Evolutionary conservation across 2,329 filamentous ascomycete species (phyloP).

Genomic region (Penicillium nordicum): DNA sequence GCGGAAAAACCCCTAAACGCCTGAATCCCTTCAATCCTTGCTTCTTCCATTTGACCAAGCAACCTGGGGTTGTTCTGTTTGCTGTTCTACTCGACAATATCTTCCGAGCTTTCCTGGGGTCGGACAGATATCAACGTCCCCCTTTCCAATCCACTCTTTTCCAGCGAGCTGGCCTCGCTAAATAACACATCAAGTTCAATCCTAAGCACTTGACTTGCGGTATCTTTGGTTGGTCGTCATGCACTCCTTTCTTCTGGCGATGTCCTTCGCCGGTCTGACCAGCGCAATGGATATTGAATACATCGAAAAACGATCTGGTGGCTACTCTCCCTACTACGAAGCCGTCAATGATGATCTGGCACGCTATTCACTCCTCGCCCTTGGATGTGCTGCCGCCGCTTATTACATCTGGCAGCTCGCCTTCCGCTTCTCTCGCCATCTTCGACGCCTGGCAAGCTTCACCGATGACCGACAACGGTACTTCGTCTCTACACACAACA

Average conservation of each 20-base stretch:
- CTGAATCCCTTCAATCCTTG: neutral
- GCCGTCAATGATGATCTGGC: constrained; percentile 54
- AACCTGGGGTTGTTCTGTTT: constrained; percentile 12
- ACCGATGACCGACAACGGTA: constrained; percentile 77
- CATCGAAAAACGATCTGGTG: constrained; percentile 24
- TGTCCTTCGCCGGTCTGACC: constrained; percentile 30
- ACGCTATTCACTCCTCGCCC: constrained; percentile 60
- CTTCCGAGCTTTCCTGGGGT: neutral
- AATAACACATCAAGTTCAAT: neutral
- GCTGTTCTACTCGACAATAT: neutral
- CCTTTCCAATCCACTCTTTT: constrained; percentile 4
- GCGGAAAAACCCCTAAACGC: neutral
- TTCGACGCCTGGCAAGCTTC: constrained; percentile 71
- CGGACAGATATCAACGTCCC: constrained; percentile 1
- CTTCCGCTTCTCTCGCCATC: constrained; percentile 61
- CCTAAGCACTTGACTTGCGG: neutral
- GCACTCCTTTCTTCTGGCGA: constrained; percentile 19
- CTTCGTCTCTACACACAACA: constrained; percentile 58
- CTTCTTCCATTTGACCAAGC: neutral
- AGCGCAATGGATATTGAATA: constrained; percentile 27
- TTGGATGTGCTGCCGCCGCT: constrained; percentile 60
- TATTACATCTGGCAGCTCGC: constrained; percentile 66
- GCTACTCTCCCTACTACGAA: constrained; percentile 25
- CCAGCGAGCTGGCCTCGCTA: constrained; percentile 33
- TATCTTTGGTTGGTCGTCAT: constrained; percentile 14